Conservation (phyloP, 2,329 filamentous ascomycete species). For the Diplodia corticola region DNA sequence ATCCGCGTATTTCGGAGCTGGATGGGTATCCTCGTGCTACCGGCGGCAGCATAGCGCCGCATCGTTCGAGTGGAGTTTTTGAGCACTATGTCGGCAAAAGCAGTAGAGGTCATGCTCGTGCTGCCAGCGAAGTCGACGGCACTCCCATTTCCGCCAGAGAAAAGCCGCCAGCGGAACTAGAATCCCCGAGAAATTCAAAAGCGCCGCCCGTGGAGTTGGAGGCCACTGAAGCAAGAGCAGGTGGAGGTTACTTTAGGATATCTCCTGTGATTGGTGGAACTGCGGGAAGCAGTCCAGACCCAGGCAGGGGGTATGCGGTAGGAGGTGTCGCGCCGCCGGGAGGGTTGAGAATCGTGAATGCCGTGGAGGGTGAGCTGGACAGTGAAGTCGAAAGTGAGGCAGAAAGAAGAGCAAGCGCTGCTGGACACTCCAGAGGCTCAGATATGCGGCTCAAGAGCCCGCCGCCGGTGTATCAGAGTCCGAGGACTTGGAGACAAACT, state of each 20-base stretch:
- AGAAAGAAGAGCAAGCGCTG: neutral
- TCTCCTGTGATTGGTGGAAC: neutral
- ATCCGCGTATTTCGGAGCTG: neutral
- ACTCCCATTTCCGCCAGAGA: neutral
- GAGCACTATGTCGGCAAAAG: neutral
- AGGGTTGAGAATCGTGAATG: conserved; percentile 5
- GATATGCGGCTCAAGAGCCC: neutral
- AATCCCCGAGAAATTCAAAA: neutral
- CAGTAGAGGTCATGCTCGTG: neutral
- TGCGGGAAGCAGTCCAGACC: neutral
- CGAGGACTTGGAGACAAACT: neutral
- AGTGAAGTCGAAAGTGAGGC: neutral
- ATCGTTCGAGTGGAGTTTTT: neutral
- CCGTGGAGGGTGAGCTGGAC: neutral
- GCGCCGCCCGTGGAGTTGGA: neutral
- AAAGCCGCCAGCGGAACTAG: neutral
- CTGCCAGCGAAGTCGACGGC: neutral
- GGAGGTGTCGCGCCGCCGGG: neutral
- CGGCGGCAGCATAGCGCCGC: conserved; percentile 7
- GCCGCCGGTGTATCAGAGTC: neutral
- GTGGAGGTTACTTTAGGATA: neutral
- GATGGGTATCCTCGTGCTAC: conserved; percentile 13
- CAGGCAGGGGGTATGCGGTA: neutral
- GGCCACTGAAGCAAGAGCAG: neutral
- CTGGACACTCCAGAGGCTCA: neutral